Evolutionary conservation across 345 rosid genomes (phyloP).

Genomic region (Brassica cretica): DNA sequence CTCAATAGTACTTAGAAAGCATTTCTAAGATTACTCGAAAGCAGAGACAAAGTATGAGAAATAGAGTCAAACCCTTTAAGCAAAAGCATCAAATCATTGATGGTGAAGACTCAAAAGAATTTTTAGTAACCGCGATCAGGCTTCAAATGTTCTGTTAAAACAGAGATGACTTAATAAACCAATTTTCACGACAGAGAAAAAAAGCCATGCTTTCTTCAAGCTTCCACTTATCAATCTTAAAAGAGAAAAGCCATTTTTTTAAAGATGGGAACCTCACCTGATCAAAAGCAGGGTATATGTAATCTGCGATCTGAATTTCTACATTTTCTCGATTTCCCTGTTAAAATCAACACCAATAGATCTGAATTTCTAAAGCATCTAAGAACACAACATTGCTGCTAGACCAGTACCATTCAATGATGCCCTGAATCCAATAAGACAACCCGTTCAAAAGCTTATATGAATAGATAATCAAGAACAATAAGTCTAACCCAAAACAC

Average conservation of each 20-base stretch:
- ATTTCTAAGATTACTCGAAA: slow-evolving; percentile 67
- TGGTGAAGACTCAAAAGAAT: slow-evolving; percentile 27
- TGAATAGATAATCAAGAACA: neutral
- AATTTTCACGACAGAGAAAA: too few species aligned
- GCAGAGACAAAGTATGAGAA: slow-evolving; percentile 64
- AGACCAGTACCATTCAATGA: neutral
- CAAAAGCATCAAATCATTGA: slow-evolving; percentile 66
- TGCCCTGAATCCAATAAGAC: neutral
- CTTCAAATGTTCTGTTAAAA: slow-evolving; percentile 19
- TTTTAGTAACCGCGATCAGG: slow-evolving; percentile 22
- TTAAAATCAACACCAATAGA: neutral
- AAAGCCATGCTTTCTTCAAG: neutral
- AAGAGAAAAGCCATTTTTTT: neutral
- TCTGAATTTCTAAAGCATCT: neutral
- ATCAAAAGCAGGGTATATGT: neutral
- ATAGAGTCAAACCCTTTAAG: slow-evolving; percentile 41
- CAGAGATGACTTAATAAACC: neutral
- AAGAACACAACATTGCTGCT: neutral
- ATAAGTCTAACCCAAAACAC: neutral
- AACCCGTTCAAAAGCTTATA: slow-evolving; percentile 5
- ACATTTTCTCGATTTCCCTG: neutral
- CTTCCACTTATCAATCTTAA: neutral
- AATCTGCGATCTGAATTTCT: neutral
- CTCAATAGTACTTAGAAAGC: slow-evolving; percentile 66
- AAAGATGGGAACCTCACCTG: neutral